phyloP scores from a whole-genome alignment of 2,329 filamentous ascomycete species.

The Nemania abortiva region DNA sequence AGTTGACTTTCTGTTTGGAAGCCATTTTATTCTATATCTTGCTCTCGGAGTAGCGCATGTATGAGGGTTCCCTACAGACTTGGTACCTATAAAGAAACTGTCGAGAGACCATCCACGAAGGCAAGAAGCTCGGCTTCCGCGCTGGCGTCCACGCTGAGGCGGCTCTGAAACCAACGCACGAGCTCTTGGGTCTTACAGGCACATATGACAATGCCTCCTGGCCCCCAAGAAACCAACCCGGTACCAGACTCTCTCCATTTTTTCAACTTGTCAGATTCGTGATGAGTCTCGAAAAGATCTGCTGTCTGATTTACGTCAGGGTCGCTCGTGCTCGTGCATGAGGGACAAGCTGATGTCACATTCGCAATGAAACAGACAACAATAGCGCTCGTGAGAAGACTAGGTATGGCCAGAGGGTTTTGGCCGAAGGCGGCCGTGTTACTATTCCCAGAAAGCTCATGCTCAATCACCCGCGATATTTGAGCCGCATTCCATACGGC shows the following conservation, averaged over 20 bases:
- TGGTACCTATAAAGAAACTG: background rate
- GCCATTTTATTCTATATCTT: background rate
- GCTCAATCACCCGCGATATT: background rate
- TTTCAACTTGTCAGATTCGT: background rate
- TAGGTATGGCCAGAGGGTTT: background rate
- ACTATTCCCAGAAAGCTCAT: background rate
- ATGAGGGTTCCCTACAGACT: background rate
- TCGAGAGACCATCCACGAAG: background rate
- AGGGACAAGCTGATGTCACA: background rate
- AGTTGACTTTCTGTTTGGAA: background rate
- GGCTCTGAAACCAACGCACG: background rate
- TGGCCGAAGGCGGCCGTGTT: background rate
- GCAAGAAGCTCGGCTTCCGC: background rate
- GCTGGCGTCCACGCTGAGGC: background rate
- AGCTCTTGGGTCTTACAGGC: background rate
- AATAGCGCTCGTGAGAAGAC: background rate
- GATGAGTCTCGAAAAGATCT: background rate
- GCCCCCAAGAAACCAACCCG: background rate
- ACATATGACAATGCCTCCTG: background rate
- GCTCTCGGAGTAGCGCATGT: background rate
- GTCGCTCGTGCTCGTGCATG: background rate
- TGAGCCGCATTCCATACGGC: slow-evolving; percentile 3
- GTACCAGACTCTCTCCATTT: background rate
- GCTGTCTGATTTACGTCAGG: background rate
- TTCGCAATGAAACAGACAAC: background rate